Evolutionary conservation across 257 asterid genomes (phyloP), one percentile per base, ranked within the genome.

Genomic region (Scutellaria baicalensis): DNA sequence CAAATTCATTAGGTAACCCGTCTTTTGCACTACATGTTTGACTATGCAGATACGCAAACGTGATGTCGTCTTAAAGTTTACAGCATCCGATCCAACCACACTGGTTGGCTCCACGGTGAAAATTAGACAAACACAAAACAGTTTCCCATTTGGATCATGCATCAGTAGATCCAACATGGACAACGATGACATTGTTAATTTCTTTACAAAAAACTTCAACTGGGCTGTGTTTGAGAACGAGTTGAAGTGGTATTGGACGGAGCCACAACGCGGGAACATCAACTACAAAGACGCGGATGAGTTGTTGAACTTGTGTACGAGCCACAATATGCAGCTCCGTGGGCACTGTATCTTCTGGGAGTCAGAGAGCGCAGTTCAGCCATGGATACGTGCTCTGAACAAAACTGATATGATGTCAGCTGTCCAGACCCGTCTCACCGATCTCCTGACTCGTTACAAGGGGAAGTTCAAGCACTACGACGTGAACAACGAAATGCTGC

Each of bases 301-400:
- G 57, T 71, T 86, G 69, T 40, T 91, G 11, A 73, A 74, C 82
- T 70, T 89, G 12, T 89, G 96, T 70, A 50, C 71, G 16, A 81
- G 71, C 76, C 83, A 74, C 58, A 77, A 87, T 71, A 87, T 91
- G 65, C 81, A 81, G 16, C 88, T 85, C 7, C 81, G 97, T 1
- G 97, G 97, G 9, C 97, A 91, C 79, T 88, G 95, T 68, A 89
- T 91, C 66, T 91, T 91, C 87, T 91, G 97, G 97, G 97, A 88
- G 71, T 90, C 84, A 2, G 85, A 81, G 36, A 66, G 54, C n/a
- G 71, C 95, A 0, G 89, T 91, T 38, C 97, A 87, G 16, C 71
- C 83, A 6, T 91, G 95, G 96, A 71, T 89, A 40, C 90, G 82
- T 4, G 33, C 76, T 56, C 54, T 88, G 68, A 75, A 54, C 75